Base-by-base conservation (phyloP, 129 eudicot species). In the Erigeron canadensis region DNA sequence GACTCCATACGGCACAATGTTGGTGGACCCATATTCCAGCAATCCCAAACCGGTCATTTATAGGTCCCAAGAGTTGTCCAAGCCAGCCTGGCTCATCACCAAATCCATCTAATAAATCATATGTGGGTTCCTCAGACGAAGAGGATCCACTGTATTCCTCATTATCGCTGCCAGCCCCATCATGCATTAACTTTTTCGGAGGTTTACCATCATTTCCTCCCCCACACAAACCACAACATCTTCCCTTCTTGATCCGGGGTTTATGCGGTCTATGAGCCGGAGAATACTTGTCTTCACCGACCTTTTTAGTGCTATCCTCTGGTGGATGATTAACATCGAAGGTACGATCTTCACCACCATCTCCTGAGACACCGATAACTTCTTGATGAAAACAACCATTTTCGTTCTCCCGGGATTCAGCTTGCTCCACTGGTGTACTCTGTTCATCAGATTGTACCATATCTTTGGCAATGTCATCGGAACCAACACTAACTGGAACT, bases 1-100 rank as follows among this genome's bases (percentile, higher is more conserved):
- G 99, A 81, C 99, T 94, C 99, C 99, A 94, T 15, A 94, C 96
- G 39, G 99, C 99, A 84, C 99, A 90, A 5, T 86, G 91, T 78
- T 89, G 99, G 79, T 94, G 99, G 48, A 94, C 96, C 97, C 97
- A 90, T 59, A 90, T 86, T 73, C 99, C 92, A 67, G 99, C 99
- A 76, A 94, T 94, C 23, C 99, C 99, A 53, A 80, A 86, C 23
- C 96, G 88, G 61, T 90, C 99, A 82, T 90, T 94, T 39, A 94
- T 77, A 50, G 99, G 99, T 63, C 99, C 99, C 81, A 94, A 71
- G 64, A 94, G 94, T 16, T 85, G 85, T 63, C 99, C 99, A 69
- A 90, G 91, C 99, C 99, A 94, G 63, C 96, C 90, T 61, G 99
- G 89, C 69, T 94, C 96, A 73, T 94, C 91, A 61, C 96, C 99